Conservation (phyloP, 2,329 filamentous ascomycete species). For the Colletotrichum godetiae region DNA sequence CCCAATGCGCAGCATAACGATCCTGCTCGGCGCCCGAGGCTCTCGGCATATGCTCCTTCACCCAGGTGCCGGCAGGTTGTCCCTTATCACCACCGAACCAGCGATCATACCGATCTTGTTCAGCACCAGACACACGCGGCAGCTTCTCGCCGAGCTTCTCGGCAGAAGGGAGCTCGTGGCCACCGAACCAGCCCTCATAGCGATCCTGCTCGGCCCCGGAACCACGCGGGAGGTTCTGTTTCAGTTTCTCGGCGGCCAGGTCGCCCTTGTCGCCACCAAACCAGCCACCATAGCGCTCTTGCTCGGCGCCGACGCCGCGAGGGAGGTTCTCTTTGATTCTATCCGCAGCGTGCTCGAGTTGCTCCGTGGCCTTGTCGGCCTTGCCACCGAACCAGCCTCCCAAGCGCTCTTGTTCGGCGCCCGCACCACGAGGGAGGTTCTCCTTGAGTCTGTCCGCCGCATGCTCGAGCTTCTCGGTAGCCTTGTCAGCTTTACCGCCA, state of each 20-base stretch:
- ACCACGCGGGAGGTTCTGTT: neutral
- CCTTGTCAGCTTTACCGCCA: constrained; percentile 19
- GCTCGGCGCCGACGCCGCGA: constrained; percentile 28
- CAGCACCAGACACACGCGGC: constrained; percentile 30
- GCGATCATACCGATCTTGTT: constrained; percentile 36
- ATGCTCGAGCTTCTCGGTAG: constrained; percentile 10
- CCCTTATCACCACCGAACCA: constrained; percentile 37
- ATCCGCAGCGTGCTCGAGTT: neutral
- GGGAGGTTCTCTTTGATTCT: constrained; percentile 19
- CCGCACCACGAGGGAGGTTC: constrained; percentile 23
- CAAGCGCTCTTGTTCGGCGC: constrained; percentile 40
- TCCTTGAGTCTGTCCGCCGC: constrained; percentile 10
- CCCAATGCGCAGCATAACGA: constrained; percentile 33
- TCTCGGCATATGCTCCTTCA: constrained; percentile 20
- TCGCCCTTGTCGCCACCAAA: constrained; percentile 34
- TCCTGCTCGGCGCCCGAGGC: constrained; percentile 38
- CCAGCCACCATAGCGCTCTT: constrained; percentile 34
- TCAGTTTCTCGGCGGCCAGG: neutral
- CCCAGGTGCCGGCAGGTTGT: neutral
- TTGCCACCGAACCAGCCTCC: constrained; percentile 38
- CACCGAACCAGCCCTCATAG: constrained; percentile 39
- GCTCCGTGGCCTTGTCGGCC: neutral
- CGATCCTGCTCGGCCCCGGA: constrained; percentile 41
- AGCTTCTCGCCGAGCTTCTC: constrained; percentile 17
- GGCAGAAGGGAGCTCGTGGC: constrained; percentile 25